A percentile compares a stretch with the other conserved stretches of the same genome.
Evolutionary conservation across 2,329 filamentous ascomycete genomes (phyloP).

Genomic region (Pleurostoma richardsiae): DNA sequence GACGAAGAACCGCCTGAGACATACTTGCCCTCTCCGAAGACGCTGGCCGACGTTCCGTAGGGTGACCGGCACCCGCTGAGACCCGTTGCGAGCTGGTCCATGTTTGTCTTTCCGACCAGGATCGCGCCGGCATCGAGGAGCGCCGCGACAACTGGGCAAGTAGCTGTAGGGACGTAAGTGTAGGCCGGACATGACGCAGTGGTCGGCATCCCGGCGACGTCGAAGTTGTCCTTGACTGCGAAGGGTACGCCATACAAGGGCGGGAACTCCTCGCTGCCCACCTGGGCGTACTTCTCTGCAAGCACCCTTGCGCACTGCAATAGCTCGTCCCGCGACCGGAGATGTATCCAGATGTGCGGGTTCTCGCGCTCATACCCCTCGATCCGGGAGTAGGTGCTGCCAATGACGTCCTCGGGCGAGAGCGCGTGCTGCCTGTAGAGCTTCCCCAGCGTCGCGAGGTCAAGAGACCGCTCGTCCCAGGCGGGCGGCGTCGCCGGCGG

Average conservation of each 20-base stretch:
- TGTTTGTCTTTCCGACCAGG: slow-evolving; percentile 52
- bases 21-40: slow-evolving; percentile 15
- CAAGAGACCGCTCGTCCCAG: slow-evolving; percentile 23
- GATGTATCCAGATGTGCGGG: slow-evolving; percentile 41
- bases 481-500: slow-evolving; percentile 20
- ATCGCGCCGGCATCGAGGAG: slow-evolving; percentile 46
- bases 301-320: slow-evolving; percentile 34
- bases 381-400: slow-evolving; percentile 2
- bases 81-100: slow-evolving; percentile 60
- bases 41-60: slow-evolving; percentile 41
- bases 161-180: slow-evolving; percentile 38
- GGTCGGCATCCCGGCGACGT: slow-evolving; percentile 42
- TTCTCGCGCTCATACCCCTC: slow-evolving; percentile 1
- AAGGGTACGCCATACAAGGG: slow-evolving; percentile 53
- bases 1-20: slow-evolving; percentile 48
- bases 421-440: slow-evolving; percentile 31
- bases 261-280: slow-evolving; percentile 28
- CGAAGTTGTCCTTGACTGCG: slow-evolving; percentile 51
- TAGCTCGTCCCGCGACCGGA: slow-evolving; percentile 29
- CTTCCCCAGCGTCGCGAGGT: slow-evolving; percentile 31
- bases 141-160: slow-evolving; percentile 38
- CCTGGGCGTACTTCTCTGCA: slow-evolving; percentile 24
- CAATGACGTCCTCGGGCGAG: slow-evolving; percentile 20
- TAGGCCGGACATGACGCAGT: slow-evolving; percentile 47
- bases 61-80: slow-evolving; percentile 54